A percentile compares a stretch with the other conserved stretches of the same genome.
Evolutionary conservation across 495 filamentous ascomycete genomes (phyloP).

Genomic region (Penicillium silybi): DNA sequence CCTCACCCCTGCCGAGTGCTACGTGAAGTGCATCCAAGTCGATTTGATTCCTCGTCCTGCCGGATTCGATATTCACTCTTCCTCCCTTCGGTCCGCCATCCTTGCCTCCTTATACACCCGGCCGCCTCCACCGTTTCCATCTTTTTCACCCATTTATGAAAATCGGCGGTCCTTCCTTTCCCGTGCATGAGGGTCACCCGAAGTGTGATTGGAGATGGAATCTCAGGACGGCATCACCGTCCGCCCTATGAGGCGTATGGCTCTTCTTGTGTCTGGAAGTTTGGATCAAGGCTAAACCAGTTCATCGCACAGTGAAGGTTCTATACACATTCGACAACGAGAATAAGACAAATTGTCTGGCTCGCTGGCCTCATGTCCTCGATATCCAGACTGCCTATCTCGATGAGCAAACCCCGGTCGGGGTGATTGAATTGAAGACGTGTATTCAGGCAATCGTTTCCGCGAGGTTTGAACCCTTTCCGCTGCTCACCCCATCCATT

Average conservation of each 20-base stretch:
- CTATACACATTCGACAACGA: slow-evolving; percentile 94
- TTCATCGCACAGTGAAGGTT: slow-evolving; percentile 63
- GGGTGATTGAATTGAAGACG: slow-evolving; percentile 83
- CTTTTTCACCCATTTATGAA: not conserved
- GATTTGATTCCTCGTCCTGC: slow-evolving; percentile 5
- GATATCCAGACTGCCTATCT: slow-evolving; percentile 74
- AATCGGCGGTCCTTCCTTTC: not conserved
- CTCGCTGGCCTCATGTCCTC: slow-evolving; percentile 79
- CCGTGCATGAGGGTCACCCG: slow-evolving; percentile 29
- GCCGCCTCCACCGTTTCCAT: not conserved
- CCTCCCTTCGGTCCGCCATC: not conserved
- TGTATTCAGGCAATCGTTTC: slow-evolving; percentile 84
- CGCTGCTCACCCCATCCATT: not conserved
- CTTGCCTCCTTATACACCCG: slow-evolving; percentile 7
- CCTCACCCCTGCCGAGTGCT: slow-evolving; percentile 8
- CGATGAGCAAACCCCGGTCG: slow-evolving; percentile 74
- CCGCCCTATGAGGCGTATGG: slow-evolving; percentile 53
- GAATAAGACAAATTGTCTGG: slow-evolving; percentile 84
- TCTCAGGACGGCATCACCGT: slow-evolving; percentile 50
- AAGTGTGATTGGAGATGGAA: slow-evolving; percentile 40
- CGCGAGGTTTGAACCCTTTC: slow-evolving; percentile 49
- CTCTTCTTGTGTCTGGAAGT: not conserved
- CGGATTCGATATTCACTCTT: not conserved
- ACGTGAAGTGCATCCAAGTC: slow-evolving; percentile 13
- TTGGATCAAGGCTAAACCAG: slow-evolving; percentile 15